These are phyloP conservation scores for Osmanthus fragrans DNA, from an alignment of 257 asterid species.

Conservation along the genomic window DNA sequence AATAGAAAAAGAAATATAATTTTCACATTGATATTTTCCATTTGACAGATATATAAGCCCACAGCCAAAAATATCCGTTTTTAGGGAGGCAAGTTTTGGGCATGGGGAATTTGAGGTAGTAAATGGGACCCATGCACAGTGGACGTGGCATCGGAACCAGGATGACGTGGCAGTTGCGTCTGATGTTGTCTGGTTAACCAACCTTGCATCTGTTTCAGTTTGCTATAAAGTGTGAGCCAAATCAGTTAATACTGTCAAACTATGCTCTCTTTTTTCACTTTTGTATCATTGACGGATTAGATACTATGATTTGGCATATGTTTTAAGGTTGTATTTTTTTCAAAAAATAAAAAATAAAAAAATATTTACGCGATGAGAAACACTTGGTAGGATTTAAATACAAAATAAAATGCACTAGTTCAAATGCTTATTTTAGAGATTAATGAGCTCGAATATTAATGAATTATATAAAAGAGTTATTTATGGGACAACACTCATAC, in stretches of 20 bases:
- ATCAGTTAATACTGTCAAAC: neutral
- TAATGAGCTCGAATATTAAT: no score
- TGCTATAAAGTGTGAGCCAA: conserved; percentile 26
- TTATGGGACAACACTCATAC: no score
- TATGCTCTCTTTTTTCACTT: no score
- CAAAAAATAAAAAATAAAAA: no score
- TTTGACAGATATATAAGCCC: conserved; percentile 53
- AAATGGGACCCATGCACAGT: conserved; percentile 65
- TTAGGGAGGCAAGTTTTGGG: conserved; percentile 89
- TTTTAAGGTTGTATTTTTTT: no score
- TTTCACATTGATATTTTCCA: neutral
- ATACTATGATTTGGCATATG: no score
- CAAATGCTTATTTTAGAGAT: no score
- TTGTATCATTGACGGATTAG: no score
- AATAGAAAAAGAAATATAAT: neutral
- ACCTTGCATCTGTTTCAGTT: conserved; percentile 36
- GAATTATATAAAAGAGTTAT: no score
- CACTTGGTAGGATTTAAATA: no score
- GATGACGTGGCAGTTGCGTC: conserved; percentile 42
- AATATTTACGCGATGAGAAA: no score
- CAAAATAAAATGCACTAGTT: no score
- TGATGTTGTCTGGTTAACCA: conserved; percentile 55
- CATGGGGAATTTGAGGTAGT: conserved; percentile 60
- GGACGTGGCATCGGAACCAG: conserved; percentile 85
- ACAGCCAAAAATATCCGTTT: conserved; percentile 55